phyloP scores from a whole-genome alignment of 768 basidiomycete species.

The Lenzites betulinus region DNA sequence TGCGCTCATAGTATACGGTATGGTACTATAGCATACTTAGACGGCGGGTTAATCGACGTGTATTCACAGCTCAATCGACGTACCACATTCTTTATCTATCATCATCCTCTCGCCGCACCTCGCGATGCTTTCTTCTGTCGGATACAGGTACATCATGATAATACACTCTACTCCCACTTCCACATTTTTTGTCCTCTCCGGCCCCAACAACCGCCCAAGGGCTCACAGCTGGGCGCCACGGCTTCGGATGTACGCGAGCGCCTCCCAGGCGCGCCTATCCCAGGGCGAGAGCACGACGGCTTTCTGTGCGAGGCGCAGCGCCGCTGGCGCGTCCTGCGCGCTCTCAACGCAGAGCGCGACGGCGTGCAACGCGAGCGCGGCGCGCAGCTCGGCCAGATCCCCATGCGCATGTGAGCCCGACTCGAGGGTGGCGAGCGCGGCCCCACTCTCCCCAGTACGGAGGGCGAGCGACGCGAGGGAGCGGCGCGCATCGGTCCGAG shows the following conservation, averaged over 20 bases:
- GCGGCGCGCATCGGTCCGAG: conserved; percentile 47
- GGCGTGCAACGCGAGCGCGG: conserved; percentile 52
- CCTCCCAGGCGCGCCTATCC: conserved; percentile 54
- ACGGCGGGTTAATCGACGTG: conserved; percentile 14
- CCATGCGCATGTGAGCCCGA: conserved; percentile 26
- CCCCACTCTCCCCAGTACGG: conserved; percentile 44
- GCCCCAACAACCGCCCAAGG: no score
- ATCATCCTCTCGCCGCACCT: neutral
- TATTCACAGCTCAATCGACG: conserved; percentile 20
- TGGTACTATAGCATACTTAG: conserved; percentile 3
- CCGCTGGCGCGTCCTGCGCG: conserved; percentile 23
- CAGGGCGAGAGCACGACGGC: conserved; percentile 65
- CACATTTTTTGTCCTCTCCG: no score
- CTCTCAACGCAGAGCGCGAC: conserved; percentile 30
- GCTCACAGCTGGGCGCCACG: conserved; percentile 2
- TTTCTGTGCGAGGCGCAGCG: conserved; percentile 55
- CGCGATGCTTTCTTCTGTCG: neutral
- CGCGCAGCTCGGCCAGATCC: conserved; percentile 39
- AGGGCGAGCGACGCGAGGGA: conserved; percentile 58
- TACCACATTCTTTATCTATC: conserved; percentile 7
- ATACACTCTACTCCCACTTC: no score
- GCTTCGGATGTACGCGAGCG: conserved; percentile 55
- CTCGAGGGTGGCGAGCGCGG: conserved; percentile 51
- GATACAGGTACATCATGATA: neutral
- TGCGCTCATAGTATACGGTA: neutral